Evolutionary conservation across 2,329 filamentous ascomycete genomes (phyloP), one percentile per base, ranked within the genome.

Genomic region (Paracoccidioides lutzii): DNA sequence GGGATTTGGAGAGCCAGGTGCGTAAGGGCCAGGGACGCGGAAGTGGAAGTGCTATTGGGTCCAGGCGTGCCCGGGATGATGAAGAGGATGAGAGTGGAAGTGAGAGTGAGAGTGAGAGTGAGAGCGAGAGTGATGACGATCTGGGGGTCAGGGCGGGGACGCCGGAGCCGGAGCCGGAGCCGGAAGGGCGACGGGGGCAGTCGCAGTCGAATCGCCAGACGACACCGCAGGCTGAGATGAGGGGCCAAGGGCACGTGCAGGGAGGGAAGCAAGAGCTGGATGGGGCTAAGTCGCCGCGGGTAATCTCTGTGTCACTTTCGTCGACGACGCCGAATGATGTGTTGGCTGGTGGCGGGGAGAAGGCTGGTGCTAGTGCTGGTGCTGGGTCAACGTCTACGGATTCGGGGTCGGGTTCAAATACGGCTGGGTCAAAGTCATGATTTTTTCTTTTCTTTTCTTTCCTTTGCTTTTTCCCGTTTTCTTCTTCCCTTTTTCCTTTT

Each of bases 1-100:
- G 88, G 70, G 90, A 95, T 68, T 78, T 90, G 60, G 84, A 82
- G 61, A 90, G 85, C 70, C 89, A 95, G 75, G 87, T 93, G 59
- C 81, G 82, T 68, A 90, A 88, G 22, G 22, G 22, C 22, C 22
- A 22, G 22, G 22, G 22, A 22, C 22, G 22, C 22, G 22, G 22
- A 22, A 22, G 22, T 22, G 22, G 22, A 22, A 22, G 22, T 22
- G 22, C 22, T 1, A 22, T 2, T 22, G 22, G 22, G 22, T 2
- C 22, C 22, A 22, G 22, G 22, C 22, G 22, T 22, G 22, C 2
- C 22, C 22, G 22, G 22, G 22, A 22, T 22, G 22, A 22, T 22
- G 22, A 22, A 2, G 22, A 22, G 22, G 22, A 22, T 75, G 60
- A 64, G 12, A 32, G 22, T 22, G 22, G 2, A 22, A 22, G 22